Evolutionary conservation across 352 stramenopile species (phyloP).

Genomic region (Hyaloperonospora brassicae): DNA sequence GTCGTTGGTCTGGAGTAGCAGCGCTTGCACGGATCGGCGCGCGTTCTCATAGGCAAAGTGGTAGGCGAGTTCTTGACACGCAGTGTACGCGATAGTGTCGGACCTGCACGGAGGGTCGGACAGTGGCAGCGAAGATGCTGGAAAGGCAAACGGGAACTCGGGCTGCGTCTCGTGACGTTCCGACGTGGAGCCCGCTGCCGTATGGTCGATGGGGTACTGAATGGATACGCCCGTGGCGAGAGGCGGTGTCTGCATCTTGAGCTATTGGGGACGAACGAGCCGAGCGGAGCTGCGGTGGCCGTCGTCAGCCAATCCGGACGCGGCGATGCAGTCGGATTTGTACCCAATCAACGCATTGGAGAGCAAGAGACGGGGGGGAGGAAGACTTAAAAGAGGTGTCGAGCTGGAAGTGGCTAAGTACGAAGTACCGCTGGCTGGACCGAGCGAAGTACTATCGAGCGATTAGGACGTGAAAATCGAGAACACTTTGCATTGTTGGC

Average conservation of each 20-base stretch:
- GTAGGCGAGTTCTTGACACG: conserved; percentile 58
- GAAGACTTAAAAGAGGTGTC: too few relatives aligned
- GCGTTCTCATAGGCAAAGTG: conserved; percentile 54
- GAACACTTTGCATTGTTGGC: too few relatives aligned
- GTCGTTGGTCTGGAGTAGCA: conserved; percentile 59
- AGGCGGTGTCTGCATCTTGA: conserved; percentile 32
- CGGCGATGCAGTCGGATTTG: too few relatives aligned
- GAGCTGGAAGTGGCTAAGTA: too few relatives aligned
- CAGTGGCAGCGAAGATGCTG: conserved; percentile 1
- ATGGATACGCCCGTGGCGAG: conserved; percentile 54
- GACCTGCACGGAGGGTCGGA: conserved; percentile 7
- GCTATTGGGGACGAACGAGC: neutral
- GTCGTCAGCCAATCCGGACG: conserved; percentile 8
- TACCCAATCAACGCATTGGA: too few relatives aligned
- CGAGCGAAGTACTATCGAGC: too few relatives aligned
- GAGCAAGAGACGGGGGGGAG: too few relatives aligned
- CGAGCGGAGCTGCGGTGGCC: neutral
- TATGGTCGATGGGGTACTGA: conserved; percentile 25
- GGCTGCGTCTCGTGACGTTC: neutral
- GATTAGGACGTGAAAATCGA: too few relatives aligned
- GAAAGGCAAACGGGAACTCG: conserved; percentile 22
- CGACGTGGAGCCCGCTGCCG: neutral
- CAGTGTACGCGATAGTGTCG: conserved; percentile 35
- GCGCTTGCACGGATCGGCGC: conserved; percentile 39
- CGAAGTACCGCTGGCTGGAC: too few relatives aligned